phyloP scores from a whole-genome alignment of 352 stramenopile genomes.

The Thraustotheca clavata region DNA sequence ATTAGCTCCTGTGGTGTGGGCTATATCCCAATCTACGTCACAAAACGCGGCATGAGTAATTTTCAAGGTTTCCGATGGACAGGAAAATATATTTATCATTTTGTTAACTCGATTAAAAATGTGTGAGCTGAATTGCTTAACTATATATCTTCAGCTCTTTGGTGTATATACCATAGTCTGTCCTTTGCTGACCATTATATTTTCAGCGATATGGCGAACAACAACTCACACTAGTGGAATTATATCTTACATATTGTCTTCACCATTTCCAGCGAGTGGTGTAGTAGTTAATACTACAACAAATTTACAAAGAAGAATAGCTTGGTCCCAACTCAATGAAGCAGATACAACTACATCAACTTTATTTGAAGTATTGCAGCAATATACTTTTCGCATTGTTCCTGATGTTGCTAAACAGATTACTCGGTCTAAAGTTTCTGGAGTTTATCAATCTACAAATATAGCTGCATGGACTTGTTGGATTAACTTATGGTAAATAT shows the following conservation, averaged over 20 bases:
- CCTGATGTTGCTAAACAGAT: slow-evolving; percentile 1
- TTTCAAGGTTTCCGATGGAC: slow-evolving; percentile 10
- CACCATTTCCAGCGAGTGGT: background rate
- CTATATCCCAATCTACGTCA: slow-evolving; percentile 13
- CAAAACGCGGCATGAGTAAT: background rate
- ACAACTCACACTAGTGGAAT: background rate
- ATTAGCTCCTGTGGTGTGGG: background rate
- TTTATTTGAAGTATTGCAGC: background rate
- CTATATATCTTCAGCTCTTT: slow-evolving; percentile 1
- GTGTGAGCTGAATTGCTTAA: background rate
- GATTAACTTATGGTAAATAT: background rate
- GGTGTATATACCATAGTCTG: background rate
- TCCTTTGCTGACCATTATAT: background rate
- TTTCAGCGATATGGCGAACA: background rate
- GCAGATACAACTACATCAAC: too few species aligned
- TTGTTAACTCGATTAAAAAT: background rate
- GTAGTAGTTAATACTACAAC: too few species aligned
- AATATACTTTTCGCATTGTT: background rate
- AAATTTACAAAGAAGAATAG: too few species aligned
- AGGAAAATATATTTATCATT: background rate
- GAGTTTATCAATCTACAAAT: background rate
- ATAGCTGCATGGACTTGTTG: background rate
- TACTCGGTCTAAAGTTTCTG: background rate
- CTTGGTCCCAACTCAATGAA: background rate
- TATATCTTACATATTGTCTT: background rate